phyloP scores from a whole-genome alignment of 495 filamentous ascomycete species.

The Cryomyces minteri region DNA sequence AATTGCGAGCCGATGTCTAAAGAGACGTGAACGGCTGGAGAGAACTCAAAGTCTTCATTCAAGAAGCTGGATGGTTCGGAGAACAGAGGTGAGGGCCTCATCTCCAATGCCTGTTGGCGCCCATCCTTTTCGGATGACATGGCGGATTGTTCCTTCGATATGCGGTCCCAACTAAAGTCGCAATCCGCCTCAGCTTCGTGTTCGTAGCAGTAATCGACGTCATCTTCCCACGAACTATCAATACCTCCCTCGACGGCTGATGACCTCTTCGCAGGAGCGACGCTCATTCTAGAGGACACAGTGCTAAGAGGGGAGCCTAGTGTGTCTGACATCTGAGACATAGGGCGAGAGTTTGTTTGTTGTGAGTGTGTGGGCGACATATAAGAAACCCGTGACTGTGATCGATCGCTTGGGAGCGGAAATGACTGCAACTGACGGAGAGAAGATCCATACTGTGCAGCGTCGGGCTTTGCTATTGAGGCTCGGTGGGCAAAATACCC shows the following conservation, averaged over 20 bases:
- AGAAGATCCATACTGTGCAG: not conserved
- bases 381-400: not conserved
- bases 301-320: conserved; percentile 2
- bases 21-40: too few species aligned
- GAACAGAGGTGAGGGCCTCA: too few species aligned
- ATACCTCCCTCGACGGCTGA: conserved; percentile 9
- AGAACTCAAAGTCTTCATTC: too few species aligned
- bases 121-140: too few species aligned
- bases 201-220: conserved; percentile 90
- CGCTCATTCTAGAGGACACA: not conserved
- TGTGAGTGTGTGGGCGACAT: not conserved
- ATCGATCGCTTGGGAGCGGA: not conserved
- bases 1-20: too few species aligned
- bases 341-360: conserved; percentile 1
- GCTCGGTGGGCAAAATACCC: conserved; percentile 6
- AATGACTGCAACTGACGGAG: not conserved
- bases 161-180: conserved; percentile 65
- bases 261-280: not conserved
- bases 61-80: too few species aligned
- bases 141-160: too few species aligned
- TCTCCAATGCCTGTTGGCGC: too few species aligned
- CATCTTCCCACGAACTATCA: conserved; percentile 72
- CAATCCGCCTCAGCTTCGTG: conserved; percentile 78
- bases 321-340: conserved; percentile 16
- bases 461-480: not conserved